A percentile compares a stretch with the other conserved stretches of the same genome.
Evolutionary conservation across 768 basidiomycete species (phyloP).

Genomic region (Calocera cornea): DNA sequence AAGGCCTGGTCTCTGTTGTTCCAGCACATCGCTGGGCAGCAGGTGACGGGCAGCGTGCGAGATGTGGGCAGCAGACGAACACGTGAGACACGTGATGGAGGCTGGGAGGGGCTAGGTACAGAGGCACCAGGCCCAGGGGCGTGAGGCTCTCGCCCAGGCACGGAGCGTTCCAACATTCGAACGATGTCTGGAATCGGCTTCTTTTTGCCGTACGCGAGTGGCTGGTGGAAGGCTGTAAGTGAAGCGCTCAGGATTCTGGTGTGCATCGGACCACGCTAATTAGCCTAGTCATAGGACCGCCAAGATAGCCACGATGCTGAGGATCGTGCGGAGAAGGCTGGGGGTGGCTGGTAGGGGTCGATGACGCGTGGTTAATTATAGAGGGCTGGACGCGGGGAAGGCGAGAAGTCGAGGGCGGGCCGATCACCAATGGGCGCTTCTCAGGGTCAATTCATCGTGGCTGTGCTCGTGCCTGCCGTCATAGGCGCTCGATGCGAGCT

Average conservation of each 20-base stretch:
- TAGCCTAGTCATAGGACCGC: background rate
- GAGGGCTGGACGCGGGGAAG: background rate
- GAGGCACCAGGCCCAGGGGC: background rate
- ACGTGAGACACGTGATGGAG: background rate
- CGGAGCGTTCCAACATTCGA: background rate
- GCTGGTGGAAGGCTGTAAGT: constrained; percentile 1
- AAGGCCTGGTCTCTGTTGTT: background rate
- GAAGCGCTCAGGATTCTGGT: background rate
- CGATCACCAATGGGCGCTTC: no score
- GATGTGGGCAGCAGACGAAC: background rate
- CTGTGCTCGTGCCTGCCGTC: background rate
- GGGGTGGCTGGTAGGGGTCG: background rate
- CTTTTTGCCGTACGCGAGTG: background rate
- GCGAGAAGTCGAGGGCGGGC: no score
- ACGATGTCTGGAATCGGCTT: background rate
- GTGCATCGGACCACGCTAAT: background rate
- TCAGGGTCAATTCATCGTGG: background rate
- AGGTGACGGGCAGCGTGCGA: background rate
- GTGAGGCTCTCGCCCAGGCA: background rate
- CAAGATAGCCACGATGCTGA: background rate
- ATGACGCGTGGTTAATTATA: background rate
- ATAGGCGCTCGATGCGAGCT: background rate
- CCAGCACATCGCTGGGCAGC: background rate
- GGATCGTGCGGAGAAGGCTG: background rate
- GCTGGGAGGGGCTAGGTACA: background rate